Evolutionary conservation across 1,284 basidiomycete species (phyloP), one percentile per base, ranked within the genome.

Genomic region (Ganoderma leucocontextum): DNA sequence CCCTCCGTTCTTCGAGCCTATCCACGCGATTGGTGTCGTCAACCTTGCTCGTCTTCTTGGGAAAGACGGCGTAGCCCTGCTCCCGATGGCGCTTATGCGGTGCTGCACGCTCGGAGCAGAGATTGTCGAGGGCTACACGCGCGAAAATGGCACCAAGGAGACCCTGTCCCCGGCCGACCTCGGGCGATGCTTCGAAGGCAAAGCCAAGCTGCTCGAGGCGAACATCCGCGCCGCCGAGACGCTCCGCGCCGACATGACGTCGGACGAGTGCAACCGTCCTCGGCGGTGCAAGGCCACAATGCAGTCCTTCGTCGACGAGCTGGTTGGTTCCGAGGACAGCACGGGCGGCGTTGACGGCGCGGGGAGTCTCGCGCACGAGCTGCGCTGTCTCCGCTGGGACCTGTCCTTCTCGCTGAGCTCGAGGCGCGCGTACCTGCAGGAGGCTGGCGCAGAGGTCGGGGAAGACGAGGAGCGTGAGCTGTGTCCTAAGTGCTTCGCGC

Each of bases 1-100:
- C 35, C 69, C 69, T 33, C 66, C 69, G 13, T 39, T 39, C 2
- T 68, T 67, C 41, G 41, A 65, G 15, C 39, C 22, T 62, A 22
- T 62, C n/a, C 64, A 71, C 38, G 59, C 41, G 38, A 70, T 72
- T 35, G 71, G 68, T 29, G 71, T 70, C 29, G 68, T 72, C 41
- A 72, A 70, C 42, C 39, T 72, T 60, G 71, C 71, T 35, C 64
- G 68, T 17, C 57, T 66, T 42, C 66, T 58, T 5, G 36, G 55
- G 19, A 44, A 63, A 15, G 59, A 59, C 15, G 55, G 55, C 4
- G 55, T n/a, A 10, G 35, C 22, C 5, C 49, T 72, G 1, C 65
- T 70, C 15, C 64, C 68, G 2, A 41, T 62, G 2, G 71, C 68
- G 4, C 62, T 72, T 19, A 61, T 66, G 62, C 39, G 41, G 13